Conservation (phyloP, 164 flowering plant genomes). For the Warburgia ugandensis region DNA sequence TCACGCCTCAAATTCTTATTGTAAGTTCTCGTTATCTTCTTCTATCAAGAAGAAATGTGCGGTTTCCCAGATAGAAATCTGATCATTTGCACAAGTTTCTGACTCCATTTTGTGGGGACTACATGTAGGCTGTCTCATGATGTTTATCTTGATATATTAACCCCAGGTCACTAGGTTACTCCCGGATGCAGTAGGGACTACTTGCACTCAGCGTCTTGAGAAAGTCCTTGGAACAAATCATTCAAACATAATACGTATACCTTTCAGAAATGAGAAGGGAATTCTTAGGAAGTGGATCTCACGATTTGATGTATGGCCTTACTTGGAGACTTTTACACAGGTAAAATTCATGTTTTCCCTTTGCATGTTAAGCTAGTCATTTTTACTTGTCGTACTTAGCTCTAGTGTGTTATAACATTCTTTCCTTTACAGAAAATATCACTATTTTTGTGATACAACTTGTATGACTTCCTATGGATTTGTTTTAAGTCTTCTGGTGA, state of each 20-base stretch:
- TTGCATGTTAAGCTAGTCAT: no score
- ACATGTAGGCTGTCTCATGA: no score
- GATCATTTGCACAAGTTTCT: no score
- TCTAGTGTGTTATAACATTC: no score
- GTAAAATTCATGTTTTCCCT: conserved; percentile 31
- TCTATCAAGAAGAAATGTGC: neutral
- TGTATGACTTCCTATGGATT: neutral
- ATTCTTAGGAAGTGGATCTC: conserved; percentile 94
- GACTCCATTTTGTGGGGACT: no score
- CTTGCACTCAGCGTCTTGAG: conserved; percentile 87
- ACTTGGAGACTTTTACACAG: conserved; percentile 92
- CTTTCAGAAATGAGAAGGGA: conserved; percentile 90
- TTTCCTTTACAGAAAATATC: no score
- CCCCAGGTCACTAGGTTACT: conserved; percentile 79
- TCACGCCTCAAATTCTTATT: conserved; percentile 76
- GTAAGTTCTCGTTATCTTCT: conserved; percentile 27
- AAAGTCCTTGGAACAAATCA: conserved; percentile 82
- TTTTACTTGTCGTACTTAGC: no score
- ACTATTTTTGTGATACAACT: no score
- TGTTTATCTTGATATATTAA: conserved; percentile 11
- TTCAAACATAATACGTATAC: conserved; percentile 74
- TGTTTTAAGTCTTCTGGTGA: neutral
- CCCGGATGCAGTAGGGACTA: conserved; percentile 97
- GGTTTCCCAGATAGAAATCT: no score
- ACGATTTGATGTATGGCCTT: conserved; percentile 98